Evolutionary conservation across 805 yeast species (phyloP).

Genomic region (Candida sithepensis): DNA sequence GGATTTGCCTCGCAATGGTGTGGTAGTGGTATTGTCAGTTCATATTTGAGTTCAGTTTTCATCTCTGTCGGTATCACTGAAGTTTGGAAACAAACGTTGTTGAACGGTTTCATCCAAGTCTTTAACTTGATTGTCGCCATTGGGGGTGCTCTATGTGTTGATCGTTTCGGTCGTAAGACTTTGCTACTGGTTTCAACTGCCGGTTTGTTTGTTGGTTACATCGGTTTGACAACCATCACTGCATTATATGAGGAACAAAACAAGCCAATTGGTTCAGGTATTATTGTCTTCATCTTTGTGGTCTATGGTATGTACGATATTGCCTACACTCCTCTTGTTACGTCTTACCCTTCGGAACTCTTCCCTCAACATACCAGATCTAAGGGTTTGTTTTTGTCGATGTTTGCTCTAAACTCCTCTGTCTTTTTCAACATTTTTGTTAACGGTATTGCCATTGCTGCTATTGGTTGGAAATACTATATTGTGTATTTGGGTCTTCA

Average conservation of each 20-base stretch:
- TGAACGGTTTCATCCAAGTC: slow-evolving; percentile 48
- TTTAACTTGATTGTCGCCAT: slow-evolving; percentile 39
- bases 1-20: slow-evolving; percentile 37
- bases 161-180: slow-evolving; percentile 34
- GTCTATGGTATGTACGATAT: slow-evolving; percentile 39
- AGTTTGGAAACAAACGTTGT: slow-evolving; percentile 41
- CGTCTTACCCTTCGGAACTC: slow-evolving; percentile 43
- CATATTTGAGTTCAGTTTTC: slow-evolving; percentile 44
- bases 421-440: slow-evolving; percentile 22
- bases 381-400: slow-evolving; percentile 51
- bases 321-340: slow-evolving; percentile 45
- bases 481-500: slow-evolving; percentile 34
- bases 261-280: slow-evolving; percentile 23
- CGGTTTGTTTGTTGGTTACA: slow-evolving; percentile 37
- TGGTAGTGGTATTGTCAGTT: slow-evolving; percentile 46
- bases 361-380: slow-evolving; percentile 57
- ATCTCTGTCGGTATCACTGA: slow-evolving; percentile 52
- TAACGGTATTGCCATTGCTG: slow-evolving; percentile 37
- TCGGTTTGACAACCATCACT: slow-evolving; percentile 45
- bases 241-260: slow-evolving; percentile 29
- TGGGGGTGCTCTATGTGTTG: slow-evolving; percentile 28
- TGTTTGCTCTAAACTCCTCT: slow-evolving; percentile 13
- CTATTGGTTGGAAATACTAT: slow-evolving; percentile 36
- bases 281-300: slow-evolving; percentile 20
- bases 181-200: slow-evolving; percentile 33